Evolutionary conservation across 2,329 filamentous ascomycete genomes (phyloP).

Genomic region (Alternaria angustiovoidea): DNA sequence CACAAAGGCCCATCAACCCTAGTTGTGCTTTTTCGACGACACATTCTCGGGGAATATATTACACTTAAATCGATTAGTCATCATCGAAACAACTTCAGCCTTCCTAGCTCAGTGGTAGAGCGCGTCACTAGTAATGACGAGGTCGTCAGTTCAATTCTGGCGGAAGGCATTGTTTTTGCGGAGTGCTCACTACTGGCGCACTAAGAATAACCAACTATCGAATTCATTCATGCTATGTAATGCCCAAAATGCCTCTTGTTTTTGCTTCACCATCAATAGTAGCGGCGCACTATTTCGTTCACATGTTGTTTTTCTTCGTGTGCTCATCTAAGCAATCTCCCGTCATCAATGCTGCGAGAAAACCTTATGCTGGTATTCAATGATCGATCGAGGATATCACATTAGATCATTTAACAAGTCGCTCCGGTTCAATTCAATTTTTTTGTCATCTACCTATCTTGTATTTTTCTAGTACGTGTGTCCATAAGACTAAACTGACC

Average conservation of each 20-base stretch:
- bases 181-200: background rate
- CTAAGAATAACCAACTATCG: background rate
- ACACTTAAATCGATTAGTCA: conserved; percentile 8
- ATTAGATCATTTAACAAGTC: background rate
- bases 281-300: background rate
- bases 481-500: background rate
- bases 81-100: conserved; percentile 20
- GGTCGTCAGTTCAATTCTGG: conserved; percentile 39
- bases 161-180: conserved; percentile 12
- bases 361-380: background rate
- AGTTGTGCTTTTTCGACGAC: background rate
- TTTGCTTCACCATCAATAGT: background rate
- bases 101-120: conserved; percentile 50
- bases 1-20: background rate
- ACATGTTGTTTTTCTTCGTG: background rate
- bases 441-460: background rate
- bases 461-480: background rate
- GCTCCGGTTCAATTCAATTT: background rate
- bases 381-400: background rate
- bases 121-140: conserved; percentile 53
- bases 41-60: no score
- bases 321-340: background rate
- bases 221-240: background rate
- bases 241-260: background rate
- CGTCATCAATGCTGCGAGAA: background rate